Evolutionary conservation across 2,329 filamentous ascomycete species (phyloP).

Genomic region (Colletotrichum spaethianum): DNA sequence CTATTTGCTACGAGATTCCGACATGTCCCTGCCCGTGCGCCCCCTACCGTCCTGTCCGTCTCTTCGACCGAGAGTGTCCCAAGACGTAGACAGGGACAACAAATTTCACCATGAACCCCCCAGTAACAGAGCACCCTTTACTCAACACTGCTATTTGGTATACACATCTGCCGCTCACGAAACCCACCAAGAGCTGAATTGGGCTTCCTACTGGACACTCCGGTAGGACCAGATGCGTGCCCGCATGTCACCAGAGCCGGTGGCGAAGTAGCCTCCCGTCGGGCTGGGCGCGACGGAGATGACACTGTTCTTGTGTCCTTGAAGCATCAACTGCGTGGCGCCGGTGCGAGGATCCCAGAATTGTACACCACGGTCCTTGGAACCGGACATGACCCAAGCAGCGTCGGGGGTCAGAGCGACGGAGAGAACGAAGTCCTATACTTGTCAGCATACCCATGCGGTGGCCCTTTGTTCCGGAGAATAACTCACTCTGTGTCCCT

Average conservation of each 20-base stretch:
- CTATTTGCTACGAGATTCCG: slow-evolving; percentile 38
- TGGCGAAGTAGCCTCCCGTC: slow-evolving; percentile 89
- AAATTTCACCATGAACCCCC: slow-evolving; percentile 9
- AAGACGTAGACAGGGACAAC: slow-evolving; percentile 24
- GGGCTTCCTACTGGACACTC: slow-evolving; percentile 39
- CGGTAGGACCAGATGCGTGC: slow-evolving; percentile 96
- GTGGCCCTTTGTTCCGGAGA: neutral
- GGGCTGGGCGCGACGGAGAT: slow-evolving; percentile 98
- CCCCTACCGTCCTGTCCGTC: slow-evolving; percentile 32
- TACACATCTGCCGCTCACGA: slow-evolving; percentile 25
- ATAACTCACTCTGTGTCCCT: slow-evolving; percentile 86
- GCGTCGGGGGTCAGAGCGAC: slow-evolving; percentile 96
- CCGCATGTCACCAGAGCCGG: slow-evolving; percentile 96
- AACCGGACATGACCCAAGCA: slow-evolving; percentile 96
- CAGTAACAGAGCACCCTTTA: slow-evolving; percentile 20
- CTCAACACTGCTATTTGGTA: slow-evolving; percentile 22
- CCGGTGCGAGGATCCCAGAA: slow-evolving; percentile 98
- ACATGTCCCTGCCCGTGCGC: slow-evolving; percentile 40
- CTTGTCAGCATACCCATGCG: slow-evolving; percentile 46
- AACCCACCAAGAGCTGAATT: neutral
- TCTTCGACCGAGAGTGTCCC: slow-evolving; percentile 28
- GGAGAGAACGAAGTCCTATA: slow-evolving; percentile 92
- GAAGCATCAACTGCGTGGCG: slow-evolving; percentile 96
- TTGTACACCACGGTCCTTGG: slow-evolving; percentile 96
- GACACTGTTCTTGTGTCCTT: slow-evolving; percentile 98